Percentiles rank a stretch among this genome's conserved stretches.
Conservation (phyloP, 805 yeast genomes). For the Lipomyces yamanashiensis region DNA sequence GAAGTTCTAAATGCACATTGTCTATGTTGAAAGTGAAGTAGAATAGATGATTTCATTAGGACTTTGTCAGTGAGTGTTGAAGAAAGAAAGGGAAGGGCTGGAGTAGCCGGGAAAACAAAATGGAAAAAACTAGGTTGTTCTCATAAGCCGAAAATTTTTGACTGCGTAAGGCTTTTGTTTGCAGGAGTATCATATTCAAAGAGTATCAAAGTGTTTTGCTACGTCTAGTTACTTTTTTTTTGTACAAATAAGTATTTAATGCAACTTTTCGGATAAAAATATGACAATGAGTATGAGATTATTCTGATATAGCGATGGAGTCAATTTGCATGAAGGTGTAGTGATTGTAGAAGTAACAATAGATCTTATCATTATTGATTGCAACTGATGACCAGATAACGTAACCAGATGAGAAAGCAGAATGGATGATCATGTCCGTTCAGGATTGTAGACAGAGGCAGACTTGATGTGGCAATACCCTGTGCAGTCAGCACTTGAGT, state of each 20-base stretch:
- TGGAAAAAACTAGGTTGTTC: slow-evolving; percentile 6
- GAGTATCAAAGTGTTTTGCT: slow-evolving; percentile 1
- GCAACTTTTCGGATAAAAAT: slow-evolving; percentile 7
- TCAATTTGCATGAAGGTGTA: background rate
- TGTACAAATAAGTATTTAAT: slow-evolving; percentile 18
- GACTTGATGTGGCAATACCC: no score
- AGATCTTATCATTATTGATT: no score
- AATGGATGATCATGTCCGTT: no score
- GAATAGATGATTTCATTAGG: slow-evolving; percentile 5
- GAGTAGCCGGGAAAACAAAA: slow-evolving; percentile 8
- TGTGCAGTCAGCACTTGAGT: no score
- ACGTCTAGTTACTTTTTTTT: slow-evolving; percentile 13
- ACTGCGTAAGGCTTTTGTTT: slow-evolving; percentile 16
- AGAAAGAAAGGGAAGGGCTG: slow-evolving; percentile 4
- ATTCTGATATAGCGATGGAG: no score
- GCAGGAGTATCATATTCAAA: slow-evolving; percentile 21
- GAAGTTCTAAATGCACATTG: slow-evolving; percentile 67
- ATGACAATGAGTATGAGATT: background rate
- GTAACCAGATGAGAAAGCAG: no score
- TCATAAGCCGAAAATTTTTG: slow-evolving; percentile 2
- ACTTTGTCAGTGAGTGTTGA: background rate
- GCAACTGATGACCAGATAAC: no score
- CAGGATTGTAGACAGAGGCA: no score
- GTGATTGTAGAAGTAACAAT: no score
- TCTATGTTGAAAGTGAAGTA: background rate